Conservation (phyloP, 306 rosid genomes). For the Adenanthera pavonina region DNA sequence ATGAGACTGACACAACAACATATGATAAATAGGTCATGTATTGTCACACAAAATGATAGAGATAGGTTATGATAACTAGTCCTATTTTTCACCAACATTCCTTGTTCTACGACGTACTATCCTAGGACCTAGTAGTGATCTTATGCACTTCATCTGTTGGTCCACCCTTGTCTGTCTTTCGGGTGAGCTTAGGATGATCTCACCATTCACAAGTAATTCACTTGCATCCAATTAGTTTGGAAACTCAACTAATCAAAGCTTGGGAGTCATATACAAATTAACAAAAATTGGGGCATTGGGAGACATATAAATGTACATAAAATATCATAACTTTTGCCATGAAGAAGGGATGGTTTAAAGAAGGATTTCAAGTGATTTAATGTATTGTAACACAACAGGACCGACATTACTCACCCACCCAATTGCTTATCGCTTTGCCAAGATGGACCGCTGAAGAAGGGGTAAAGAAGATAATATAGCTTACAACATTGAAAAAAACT, state of each 20-base stretch:
- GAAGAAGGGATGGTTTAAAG: background rate
- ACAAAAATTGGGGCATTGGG: background rate
- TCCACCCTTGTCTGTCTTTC: conserved; percentile 98
- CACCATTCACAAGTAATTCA: conserved; percentile 86
- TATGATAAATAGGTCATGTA: no score
- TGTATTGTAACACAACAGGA: conserved; percentile 55
- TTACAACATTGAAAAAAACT: background rate
- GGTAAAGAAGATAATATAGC: background rate
- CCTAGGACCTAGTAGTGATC: no score
- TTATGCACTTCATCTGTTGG: conserved; percentile 49
- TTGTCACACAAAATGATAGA: no score
- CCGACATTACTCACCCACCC: conserved; percentile 34
- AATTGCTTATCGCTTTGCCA: conserved; percentile 53
- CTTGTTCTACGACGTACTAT: no score
- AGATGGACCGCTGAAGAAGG: background rate
- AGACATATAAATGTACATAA: no score
- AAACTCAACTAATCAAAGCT: conserved; percentile 10
- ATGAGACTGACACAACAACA: no score
- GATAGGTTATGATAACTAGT: no score
- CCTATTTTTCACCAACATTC: no score
- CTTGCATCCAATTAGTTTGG: conserved; percentile 58
- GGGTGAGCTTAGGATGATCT: conserved; percentile 89
- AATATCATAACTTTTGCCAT: background rate
- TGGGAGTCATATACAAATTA: background rate
- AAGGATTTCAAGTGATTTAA: background rate